Percentiles rank a stretch among this genome's conserved stretches.
Conservation (phyloP, 148 eudicot species). For the Cornus controversa region DNA sequence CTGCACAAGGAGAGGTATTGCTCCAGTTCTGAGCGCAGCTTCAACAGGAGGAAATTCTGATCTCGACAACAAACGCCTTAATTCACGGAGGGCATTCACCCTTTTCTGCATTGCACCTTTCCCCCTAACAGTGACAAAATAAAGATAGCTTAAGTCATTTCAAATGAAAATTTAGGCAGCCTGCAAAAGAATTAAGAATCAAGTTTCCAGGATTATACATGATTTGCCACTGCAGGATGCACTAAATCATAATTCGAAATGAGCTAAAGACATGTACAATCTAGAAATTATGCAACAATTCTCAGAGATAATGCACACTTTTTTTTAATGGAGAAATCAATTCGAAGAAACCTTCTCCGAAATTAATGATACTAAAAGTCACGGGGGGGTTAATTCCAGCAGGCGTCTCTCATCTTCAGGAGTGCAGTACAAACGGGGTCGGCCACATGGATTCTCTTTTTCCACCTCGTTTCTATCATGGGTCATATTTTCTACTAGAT, state of each 20-base stretch:
- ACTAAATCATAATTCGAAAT: not conserved
- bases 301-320: not conserved
- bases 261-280: too few relatives aligned
- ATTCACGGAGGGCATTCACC: conserved; percentile 68
- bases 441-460: too few relatives aligned
- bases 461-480: too few relatives aligned
- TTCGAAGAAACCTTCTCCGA: not conserved
- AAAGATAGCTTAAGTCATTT: not conserved
- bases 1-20: conserved; percentile 70
- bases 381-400: not conserved
- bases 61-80: conserved; percentile 75
- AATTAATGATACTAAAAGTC: not conserved
- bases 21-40: conserved; percentile 81
- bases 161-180: not conserved
- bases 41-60: conserved; percentile 97
- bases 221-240: not conserved
- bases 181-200: too few relatives aligned
- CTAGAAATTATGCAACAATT: not conserved
- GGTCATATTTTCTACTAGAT: too few relatives aligned
- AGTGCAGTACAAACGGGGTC: too few relatives aligned
- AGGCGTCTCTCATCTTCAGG: not conserved
- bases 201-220: not conserved
- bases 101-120: conserved; percentile 80
- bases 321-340: not conserved
- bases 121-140: conserved; percentile 48